Evolutionary conservation across 116 monocot genomes (phyloP).

Genomic region (Trichopus zeylanicus): DNA sequence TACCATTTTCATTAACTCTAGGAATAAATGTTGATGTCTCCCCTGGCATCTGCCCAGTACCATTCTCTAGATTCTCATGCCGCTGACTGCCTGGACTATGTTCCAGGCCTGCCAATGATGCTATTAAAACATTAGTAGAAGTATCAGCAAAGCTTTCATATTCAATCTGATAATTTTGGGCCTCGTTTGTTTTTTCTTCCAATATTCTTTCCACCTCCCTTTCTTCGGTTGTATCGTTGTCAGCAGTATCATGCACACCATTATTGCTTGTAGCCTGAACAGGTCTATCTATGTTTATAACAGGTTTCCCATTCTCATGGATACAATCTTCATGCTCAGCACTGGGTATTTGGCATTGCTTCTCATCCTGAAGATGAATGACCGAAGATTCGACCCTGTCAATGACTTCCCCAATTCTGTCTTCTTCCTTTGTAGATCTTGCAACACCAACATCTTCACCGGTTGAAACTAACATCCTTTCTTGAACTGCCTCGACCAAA

Average conservation of each 20-base stretch:
- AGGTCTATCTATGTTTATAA: neutral
- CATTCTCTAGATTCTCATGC: conserved; percentile 14
- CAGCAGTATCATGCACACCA: neutral
- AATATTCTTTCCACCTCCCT: neutral
- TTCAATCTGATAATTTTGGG: conserved; percentile 16
- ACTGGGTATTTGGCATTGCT: neutral
- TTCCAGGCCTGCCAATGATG: conserved; percentile 3
- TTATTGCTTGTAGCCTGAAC: neutral
- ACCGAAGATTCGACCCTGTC: neutral
- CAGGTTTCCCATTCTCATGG: neutral
- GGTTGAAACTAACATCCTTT: neutral
- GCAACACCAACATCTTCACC: conserved; percentile 1
- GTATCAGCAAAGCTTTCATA: conserved; percentile 4
- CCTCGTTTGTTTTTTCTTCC: neutral
- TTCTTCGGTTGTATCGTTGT: neutral
- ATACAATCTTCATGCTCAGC: conserved; percentile 1
- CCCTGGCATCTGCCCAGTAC: conserved; percentile 15
- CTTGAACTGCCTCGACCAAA: neutral
- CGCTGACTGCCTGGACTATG: conserved; percentile 13
- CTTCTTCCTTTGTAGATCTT: neutral
- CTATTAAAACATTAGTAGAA: conserved; percentile 9
- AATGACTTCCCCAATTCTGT: too few relatives aligned
- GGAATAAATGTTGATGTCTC: conserved; percentile 11
- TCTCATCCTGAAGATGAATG: neutral
- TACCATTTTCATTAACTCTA: conserved; percentile 17